Evolutionary conservation across 768 basidiomycete species (phyloP).

Genomic region (Boletus vinaceobasis): DNA sequence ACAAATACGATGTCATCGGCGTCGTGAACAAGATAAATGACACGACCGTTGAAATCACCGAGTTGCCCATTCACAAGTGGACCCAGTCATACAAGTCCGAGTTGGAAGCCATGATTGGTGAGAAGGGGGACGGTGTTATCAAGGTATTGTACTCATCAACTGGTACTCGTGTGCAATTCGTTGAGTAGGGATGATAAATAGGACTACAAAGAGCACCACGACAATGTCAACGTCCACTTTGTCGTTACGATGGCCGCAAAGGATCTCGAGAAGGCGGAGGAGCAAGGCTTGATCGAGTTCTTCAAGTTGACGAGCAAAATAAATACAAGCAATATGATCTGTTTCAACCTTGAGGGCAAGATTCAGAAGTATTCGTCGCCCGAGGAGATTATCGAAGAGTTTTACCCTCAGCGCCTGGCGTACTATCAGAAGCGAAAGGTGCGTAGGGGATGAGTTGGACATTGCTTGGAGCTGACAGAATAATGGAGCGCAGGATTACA

Average conservation of each 20-base stretch:
- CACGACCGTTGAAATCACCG: constrained; percentile 91
- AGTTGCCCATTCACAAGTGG: constrained; percentile 94
- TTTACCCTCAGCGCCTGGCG: constrained; percentile 82
- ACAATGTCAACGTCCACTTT: constrained; percentile 89
- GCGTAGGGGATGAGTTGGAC: not conserved
- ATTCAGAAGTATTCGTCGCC: constrained; percentile 89
- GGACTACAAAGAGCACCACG: constrained; percentile 98
- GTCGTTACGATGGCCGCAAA: constrained; percentile 75
- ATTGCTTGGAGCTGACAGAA: not conserved
- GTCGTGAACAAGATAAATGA: constrained; percentile 72
- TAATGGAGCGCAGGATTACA: constrained; percentile 57
- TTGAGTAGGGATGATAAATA: constrained; percentile 30
- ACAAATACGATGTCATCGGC: constrained; percentile 84
- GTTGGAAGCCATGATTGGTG: constrained; percentile 83
- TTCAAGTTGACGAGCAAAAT: constrained; percentile 88
- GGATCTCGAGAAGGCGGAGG: constrained; percentile 82
- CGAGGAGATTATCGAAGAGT: constrained; percentile 91
- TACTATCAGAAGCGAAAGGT: constrained; percentile 98
- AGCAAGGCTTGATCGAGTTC: constrained; percentile 83
- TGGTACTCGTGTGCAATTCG: not conserved
- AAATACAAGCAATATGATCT: constrained; percentile 96
- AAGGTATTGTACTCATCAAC: constrained; percentile 51
- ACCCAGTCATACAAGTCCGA: constrained; percentile 91
- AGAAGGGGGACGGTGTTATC: constrained; percentile 76
- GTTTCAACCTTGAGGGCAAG: constrained; percentile 94